phyloP scores from a whole-genome alignment of 306 rosid species.

The Acmispon strigosus region DNA sequence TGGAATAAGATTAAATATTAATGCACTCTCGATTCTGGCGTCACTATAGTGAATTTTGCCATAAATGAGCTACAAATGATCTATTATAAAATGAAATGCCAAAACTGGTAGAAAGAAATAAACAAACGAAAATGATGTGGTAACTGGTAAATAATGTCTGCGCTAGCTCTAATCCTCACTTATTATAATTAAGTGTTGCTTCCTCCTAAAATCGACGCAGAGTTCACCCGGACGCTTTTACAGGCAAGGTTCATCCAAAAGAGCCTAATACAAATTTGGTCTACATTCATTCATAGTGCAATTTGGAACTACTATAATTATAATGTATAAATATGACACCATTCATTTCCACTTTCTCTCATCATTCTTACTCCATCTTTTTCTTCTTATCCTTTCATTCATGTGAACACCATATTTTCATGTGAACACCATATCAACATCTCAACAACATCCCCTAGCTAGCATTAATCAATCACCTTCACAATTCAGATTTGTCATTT shows the following conservation, averaged over 20 bases:
- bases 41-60: too few relatives aligned
- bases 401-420: slow-evolving; percentile 20
- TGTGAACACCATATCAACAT: slow-evolving; percentile 42
- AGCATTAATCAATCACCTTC: too few relatives aligned
- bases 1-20: too few relatives aligned
- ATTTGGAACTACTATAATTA: background rate
- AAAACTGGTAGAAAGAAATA: too few relatives aligned
- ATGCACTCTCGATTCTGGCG: too few relatives aligned
- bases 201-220: background rate
- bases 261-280: background rate
- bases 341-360: background rate
- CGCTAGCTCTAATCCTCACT: too few relatives aligned
- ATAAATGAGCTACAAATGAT: too few relatives aligned
- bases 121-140: too few relatives aligned
- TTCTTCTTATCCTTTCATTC: background rate
- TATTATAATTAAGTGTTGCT: background rate
- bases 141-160: too few relatives aligned
- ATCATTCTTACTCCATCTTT: slow-evolving; percentile 1
- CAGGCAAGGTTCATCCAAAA: slow-evolving; percentile 11
- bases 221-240: background rate
- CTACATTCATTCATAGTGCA: slow-evolving; percentile 16
- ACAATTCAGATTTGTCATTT: too few relatives aligned
- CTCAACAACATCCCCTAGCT: background rate
- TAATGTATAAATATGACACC: slow-evolving; percentile 42
- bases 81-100: too few relatives aligned